Evolutionary conservation across 1,284 basidiomycete genomes (phyloP).

Genomic region (Cutaneotrichosporon cutaneum): DNA sequence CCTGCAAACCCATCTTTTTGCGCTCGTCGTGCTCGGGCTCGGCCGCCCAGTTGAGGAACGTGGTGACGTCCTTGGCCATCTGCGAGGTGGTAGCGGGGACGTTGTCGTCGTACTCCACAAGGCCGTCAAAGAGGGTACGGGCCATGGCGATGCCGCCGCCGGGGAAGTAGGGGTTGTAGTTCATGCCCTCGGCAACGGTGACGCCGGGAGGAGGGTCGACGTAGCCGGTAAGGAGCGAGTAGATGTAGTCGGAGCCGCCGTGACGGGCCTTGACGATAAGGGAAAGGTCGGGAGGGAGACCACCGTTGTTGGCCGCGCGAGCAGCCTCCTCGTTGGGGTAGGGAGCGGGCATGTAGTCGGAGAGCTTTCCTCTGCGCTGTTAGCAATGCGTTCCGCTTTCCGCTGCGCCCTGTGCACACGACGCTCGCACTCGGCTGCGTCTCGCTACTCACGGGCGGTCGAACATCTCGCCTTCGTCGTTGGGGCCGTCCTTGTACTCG

Average conservation of each 20-base stretch:
- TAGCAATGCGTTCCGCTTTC: background rate
- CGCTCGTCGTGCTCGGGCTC: conserved; percentile 98
- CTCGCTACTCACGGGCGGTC: conserved; percentile 74
- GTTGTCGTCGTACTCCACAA: conserved; percentile 94
- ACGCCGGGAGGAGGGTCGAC: conserved; percentile 96
- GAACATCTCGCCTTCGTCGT: conserved; percentile 97
- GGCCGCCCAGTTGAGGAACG: conserved; percentile 91
- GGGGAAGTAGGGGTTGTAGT: conserved; percentile 98
- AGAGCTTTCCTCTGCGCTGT: conserved; percentile 54
- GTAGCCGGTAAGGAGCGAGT: conserved; percentile 95
- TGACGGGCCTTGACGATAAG: conserved; percentile 98
- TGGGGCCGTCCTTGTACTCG: conserved; percentile 95
- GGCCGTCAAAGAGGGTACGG: conserved; percentile 88
- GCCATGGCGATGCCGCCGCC: conserved; percentile 99
- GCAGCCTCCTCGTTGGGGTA: conserved; percentile 99
- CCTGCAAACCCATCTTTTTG: conserved; percentile 88
- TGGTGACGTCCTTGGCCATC: conserved; percentile 98
- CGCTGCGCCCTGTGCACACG: background rate
- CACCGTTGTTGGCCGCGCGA: conserved; percentile 80
- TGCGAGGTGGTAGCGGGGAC: conserved; percentile 97
- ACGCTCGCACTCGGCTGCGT: background rate
- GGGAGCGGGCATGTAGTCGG: conserved; percentile 93
- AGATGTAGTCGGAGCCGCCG: conserved; percentile 94
- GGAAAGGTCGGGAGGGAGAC: conserved; percentile 93
- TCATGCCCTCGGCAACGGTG: conserved; percentile 93